Evolutionary conservation across 768 basidiomycete species (phyloP), one percentile per base, ranked within the genome.

Genomic region (Suillus bovinus): DNA sequence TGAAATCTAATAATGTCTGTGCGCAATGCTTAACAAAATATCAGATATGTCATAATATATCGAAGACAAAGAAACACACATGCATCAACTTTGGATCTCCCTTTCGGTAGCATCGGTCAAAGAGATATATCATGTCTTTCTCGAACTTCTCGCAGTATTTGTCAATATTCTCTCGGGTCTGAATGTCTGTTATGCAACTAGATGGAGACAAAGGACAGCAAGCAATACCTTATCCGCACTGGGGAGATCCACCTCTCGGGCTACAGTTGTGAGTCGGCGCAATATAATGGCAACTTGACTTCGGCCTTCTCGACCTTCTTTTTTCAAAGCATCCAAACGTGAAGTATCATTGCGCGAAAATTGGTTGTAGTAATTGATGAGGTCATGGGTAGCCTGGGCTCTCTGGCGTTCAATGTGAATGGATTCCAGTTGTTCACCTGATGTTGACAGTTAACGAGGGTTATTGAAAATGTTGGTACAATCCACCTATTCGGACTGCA

Each of bases 41-140:
- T 56, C 46, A n/a, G 34, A 27, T 5, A 60, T 61, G 39, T 46
- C 53, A 62, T 69, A 39, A 67, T 65, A 57, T 41, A 42, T 62
- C 13, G 34, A 44, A 46, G 62, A 50, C 33, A 33, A 50, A n/a
- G 56, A 55, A 59, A 79, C 85, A 50, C 62, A 91, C 97, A 78
- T 96, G 93, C 97, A 99, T 99, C 91, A 98, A 93, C 77, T 96
- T 96, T 0, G 97, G 97, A 72, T 99, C 97, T 36, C 96, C 95
- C 71, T 94, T 93, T 58, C 96, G 86, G 76, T 99, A 99, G 69
- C 93, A 96, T 67, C 91, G 81, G 73, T 99, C 97, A 72, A 99
- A 99, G 46, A 99, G 80, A 71, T 91, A 88, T 59, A 99, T 85
- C 87, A 98, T 96, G 71, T 99, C 96, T 78, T 96, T 99, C 76